Percentiles rank a stretch among this genome's conserved stretches.
These are phyloP conservation scores for Pelargonium myrrhifolium DNA, from an alignment of 441 rosid species.

Conservation along the genomic window DNA sequence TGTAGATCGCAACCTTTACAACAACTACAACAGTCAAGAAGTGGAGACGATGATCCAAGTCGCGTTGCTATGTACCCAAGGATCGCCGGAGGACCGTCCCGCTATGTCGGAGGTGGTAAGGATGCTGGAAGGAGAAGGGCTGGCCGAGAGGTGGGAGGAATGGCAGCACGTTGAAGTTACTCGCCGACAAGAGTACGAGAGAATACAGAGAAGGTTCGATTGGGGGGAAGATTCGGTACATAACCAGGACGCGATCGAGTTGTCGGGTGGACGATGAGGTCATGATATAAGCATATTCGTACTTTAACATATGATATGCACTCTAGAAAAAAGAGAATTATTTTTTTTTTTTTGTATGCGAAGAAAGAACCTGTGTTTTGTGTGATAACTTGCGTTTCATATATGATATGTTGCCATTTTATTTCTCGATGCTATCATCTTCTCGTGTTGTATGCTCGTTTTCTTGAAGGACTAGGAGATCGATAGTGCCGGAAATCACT, in stretches of 20 bases:
- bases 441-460: too few relatives aligned
- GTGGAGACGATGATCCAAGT: slow-evolving; percentile 82
- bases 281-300: too few relatives aligned
- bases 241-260: neutral
- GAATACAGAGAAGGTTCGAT: neutral
- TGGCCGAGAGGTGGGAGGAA: slow-evolving; percentile 92
- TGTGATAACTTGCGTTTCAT: too few relatives aligned
- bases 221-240: slow-evolving; percentile 2
- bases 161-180: slow-evolving; percentile 50
- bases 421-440: too few relatives aligned
- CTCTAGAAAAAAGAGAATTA: too few relatives aligned
- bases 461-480: too few relatives aligned
- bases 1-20: slow-evolving; percentile 70
- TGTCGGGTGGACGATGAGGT: neutral
- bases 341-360: too few relatives aligned
- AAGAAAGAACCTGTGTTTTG: too few relatives aligned
- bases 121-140: slow-evolving; percentile 94
- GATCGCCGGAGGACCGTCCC: slow-evolving; percentile 69
- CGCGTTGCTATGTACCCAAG: slow-evolving; percentile 72
- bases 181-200: neutral
- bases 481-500: too few relatives aligned
- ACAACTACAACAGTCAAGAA: slow-evolving; percentile 57
- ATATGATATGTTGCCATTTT: too few relatives aligned
- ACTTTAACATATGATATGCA: too few relatives aligned
- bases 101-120: slow-evolving; percentile 90